A percentile compares a stretch with the other conserved stretches of the same genome.
Conservation (phyloP, 768 basidiomycete genomes). For the Tremella mesenterica region DNA sequence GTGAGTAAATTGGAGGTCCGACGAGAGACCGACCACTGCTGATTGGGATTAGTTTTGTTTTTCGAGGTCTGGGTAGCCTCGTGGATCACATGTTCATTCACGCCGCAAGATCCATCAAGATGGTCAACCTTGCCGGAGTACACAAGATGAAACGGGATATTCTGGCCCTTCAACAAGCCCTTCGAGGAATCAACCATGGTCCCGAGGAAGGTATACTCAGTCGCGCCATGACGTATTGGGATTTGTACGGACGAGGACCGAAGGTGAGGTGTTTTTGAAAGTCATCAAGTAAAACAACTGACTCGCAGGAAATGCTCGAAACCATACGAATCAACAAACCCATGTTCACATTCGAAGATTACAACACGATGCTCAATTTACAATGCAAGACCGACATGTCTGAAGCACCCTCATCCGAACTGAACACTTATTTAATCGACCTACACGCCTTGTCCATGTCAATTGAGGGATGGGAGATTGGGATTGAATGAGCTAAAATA, state of each 20-base stretch:
- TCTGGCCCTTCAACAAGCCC: conserved; percentile 80
- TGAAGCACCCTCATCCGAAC: conserved; percentile 25
- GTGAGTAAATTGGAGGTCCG: too few relatives aligned
- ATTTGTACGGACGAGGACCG: conserved; percentile 64
- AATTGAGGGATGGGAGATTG: conserved; percentile 33
- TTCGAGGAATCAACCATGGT: conserved; percentile 59
- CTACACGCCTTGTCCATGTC: conserved; percentile 52
- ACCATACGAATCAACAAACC: conserved; percentile 55
- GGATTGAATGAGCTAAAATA: background rate
- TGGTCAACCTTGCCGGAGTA: conserved; percentile 66
- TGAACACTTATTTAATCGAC: conserved; percentile 78
- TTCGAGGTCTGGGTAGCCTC: conserved; percentile 72
- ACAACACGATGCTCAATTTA: conserved; percentile 78
- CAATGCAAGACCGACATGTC: conserved; percentile 70
- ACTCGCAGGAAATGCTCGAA: conserved; percentile 63
- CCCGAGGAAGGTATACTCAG: conserved; percentile 63
- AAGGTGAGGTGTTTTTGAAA: conserved; percentile 50
- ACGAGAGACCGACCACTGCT: background rate
- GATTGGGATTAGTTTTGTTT: conserved; percentile 65
- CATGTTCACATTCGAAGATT: conserved; percentile 78
- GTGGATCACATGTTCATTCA: conserved; percentile 75
- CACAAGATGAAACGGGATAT: conserved; percentile 82
- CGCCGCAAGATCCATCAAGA: conserved; percentile 61
- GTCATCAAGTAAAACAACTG: background rate
- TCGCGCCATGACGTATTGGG: conserved; percentile 69